Conservation (phyloP, 176 grass and related monocot genomes). For the Eleusine indica region DNA sequence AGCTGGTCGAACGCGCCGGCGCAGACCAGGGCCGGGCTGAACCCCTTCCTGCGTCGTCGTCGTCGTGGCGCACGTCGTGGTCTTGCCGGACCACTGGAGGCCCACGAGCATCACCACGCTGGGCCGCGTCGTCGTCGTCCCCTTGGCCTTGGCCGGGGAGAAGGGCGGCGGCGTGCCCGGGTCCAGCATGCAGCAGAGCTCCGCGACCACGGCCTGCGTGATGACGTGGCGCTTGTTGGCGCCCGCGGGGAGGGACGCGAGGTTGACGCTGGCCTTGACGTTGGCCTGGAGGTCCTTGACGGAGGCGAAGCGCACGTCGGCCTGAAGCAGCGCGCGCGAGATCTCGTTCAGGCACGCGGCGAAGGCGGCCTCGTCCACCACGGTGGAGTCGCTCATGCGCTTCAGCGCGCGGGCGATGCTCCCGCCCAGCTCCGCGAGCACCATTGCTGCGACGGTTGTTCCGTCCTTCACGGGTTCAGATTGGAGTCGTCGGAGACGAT, state of each 20-base stretch:
- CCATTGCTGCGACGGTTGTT: constrained; percentile 40
- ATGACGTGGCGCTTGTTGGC: constrained; percentile 89
- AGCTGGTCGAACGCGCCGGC: constrained; percentile 1
- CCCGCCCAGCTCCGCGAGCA: constrained; percentile 91
- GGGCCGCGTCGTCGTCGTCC: not conserved
- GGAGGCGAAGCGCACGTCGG: constrained; percentile 82
- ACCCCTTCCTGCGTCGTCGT: not conserved
- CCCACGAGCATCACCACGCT: constrained; percentile 89
- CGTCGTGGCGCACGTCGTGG: not conserved
- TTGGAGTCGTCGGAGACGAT: too few relatives aligned
- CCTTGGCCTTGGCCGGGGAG: constrained; percentile 66
- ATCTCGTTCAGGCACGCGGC: constrained; percentile 93
- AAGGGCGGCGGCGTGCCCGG: constrained; percentile 76
- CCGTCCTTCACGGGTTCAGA: too few relatives aligned
- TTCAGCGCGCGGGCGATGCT: constrained; percentile 89
- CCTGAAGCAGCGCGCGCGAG: constrained; percentile 77
- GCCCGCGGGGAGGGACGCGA: constrained; percentile 71
- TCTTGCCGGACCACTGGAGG: constrained; percentile 56
- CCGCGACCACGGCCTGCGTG: constrained; percentile 72
- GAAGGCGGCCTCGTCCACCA: constrained; percentile 90
- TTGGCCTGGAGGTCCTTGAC: constrained; percentile 82
- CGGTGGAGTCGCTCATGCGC: constrained; percentile 96
- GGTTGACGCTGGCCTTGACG: constrained; percentile 72
- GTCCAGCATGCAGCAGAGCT: constrained; percentile 92
- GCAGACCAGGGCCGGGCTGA: not conserved